phyloP scores from a whole-genome alignment of 306 rosid genomes.

The Cyclanthera cordifolia region DNA sequence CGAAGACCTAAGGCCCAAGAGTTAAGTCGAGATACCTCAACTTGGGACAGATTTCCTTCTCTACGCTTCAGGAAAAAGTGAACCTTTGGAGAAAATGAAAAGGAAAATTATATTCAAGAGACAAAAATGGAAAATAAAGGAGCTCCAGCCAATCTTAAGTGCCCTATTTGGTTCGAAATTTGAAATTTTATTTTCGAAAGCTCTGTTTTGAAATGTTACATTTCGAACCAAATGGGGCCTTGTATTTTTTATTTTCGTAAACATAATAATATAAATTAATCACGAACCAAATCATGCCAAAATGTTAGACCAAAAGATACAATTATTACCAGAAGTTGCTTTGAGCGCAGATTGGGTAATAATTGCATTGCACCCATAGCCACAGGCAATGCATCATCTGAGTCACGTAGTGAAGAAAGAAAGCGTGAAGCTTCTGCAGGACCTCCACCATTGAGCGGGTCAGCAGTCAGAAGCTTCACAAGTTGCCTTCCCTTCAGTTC shows the following conservation, averaged over 20 bases:
- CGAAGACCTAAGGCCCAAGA: slow-evolving; percentile 99
- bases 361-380: slow-evolving; percentile 99
- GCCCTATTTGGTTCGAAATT: too few relatives aligned
- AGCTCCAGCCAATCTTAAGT: not conserved
- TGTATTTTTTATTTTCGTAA: too few relatives aligned
- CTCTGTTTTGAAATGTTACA: too few relatives aligned
- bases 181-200: too few relatives aligned
- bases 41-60: slow-evolving; percentile 82
- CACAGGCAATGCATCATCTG: slow-evolving; percentile 93
- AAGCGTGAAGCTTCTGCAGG: slow-evolving; percentile 99
- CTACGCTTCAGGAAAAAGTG: slow-evolving; percentile 95
- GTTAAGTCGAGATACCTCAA: slow-evolving; percentile 83
- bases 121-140: slow-evolving; percentile 18
- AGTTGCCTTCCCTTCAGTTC: slow-evolving; percentile 96
- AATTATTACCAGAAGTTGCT: slow-evolving; percentile 83
- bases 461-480: slow-evolving; percentile 96
- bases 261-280: too few relatives aligned
- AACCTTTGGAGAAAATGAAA: slow-evolving; percentile 44
- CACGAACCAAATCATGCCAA: not conserved
- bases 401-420: slow-evolving; percentile 86
- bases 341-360: slow-evolving; percentile 86
- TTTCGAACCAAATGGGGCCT: too few relatives aligned
- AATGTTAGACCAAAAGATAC: slow-evolving; percentile 15
- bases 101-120: slow-evolving; percentile 18
- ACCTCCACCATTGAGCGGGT: slow-evolving; percentile 96